phyloP scores from a whole-genome alignment of 2,329 filamentous ascomycete genomes.

The Corniculantispora saksenae region DNA sequence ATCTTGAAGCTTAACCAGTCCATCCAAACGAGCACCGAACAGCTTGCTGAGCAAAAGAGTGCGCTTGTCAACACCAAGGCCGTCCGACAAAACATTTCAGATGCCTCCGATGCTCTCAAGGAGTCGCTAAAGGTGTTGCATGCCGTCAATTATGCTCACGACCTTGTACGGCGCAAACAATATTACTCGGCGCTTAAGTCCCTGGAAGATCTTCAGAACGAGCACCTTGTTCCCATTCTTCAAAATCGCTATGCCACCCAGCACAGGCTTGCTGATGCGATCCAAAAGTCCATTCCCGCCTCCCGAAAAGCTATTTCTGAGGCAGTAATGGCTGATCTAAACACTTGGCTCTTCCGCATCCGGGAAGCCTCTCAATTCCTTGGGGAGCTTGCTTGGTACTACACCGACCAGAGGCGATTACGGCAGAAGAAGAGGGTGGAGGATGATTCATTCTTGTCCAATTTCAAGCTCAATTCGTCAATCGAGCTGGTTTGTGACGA shows the following conservation, averaged over 20 bases:
- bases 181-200: constrained; percentile 95
- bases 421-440: constrained; percentile 83
- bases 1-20: constrained; percentile 92
- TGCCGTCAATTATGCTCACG: constrained; percentile 91
- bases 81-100: constrained; percentile 92
- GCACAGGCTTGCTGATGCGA: constrained; percentile 92
- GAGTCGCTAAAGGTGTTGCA: constrained; percentile 91
- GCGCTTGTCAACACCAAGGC: constrained; percentile 88
- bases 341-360: constrained; percentile 94
- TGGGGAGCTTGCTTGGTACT: constrained; percentile 94
- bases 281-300: constrained; percentile 90
- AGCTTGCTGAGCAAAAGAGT: constrained; percentile 91
- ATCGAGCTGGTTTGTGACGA: constrained; percentile 96
- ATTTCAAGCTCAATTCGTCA: constrained; percentile 91
- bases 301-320: constrained; percentile 93
- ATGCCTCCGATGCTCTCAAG: constrained; percentile 83
- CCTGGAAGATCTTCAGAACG: constrained; percentile 92
- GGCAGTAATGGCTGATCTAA: constrained; percentile 94
- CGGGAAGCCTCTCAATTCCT: constrained; percentile 94
- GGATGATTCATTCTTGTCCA: constrained; percentile 69
- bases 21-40: constrained; percentile 92
- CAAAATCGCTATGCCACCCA: constrained; percentile 87
- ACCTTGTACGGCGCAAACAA: constrained; percentile 86
- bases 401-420: constrained; percentile 83
- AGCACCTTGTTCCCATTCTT: constrained; percentile 74